Evolutionary conservation across 192 early-diverging fungal genomes (phyloP).

Genomic region (Dissophora ornata): DNA sequence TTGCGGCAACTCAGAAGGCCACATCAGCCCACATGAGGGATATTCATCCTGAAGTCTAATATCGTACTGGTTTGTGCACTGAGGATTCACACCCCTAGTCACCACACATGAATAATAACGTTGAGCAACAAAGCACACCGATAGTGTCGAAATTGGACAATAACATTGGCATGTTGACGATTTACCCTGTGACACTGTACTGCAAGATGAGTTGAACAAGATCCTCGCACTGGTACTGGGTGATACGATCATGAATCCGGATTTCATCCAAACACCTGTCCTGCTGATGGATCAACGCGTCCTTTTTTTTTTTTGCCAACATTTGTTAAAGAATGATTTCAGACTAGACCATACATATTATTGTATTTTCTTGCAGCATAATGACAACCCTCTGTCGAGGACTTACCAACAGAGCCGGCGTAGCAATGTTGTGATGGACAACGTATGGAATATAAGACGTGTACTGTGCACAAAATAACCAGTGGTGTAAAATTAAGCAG

Average conservation of each 20-base stretch:
- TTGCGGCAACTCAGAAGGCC: constrained; percentile 64
- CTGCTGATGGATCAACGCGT: constrained; percentile 13
- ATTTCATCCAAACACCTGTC: constrained; percentile 45
- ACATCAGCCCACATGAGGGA: constrained; percentile 62
- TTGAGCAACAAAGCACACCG: background rate
- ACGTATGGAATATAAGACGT: constrained; percentile 35
- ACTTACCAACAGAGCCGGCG: constrained; percentile 31
- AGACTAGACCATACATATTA: too few relatives aligned
- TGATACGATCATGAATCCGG: constrained; percentile 30
- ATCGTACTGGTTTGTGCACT: constrained; percentile 70
- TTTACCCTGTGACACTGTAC: constrained; percentile 4
- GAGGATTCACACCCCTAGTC: constrained; percentile 8
- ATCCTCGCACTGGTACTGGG: constrained; percentile 54
- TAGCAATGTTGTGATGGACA: constrained; percentile 10
- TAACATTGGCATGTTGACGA: too few relatives aligned
- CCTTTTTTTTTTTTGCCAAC: background rate
- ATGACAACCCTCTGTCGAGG: too few relatives aligned
- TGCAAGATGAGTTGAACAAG: constrained; percentile 30
- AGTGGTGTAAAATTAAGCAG: too few relatives aligned
- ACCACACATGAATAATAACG: too few relatives aligned
- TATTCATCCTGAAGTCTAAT: constrained; percentile 59
- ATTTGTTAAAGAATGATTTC: background rate
- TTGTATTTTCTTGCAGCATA: too few relatives aligned
- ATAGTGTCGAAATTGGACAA: too few relatives aligned
- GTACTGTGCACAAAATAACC: constrained; percentile 13